Evolutionary conservation across 2,329 filamentous ascomycete genomes (phyloP), one percentile per base, ranked within the genome.

Genomic region (Madurella fahalii): DNA sequence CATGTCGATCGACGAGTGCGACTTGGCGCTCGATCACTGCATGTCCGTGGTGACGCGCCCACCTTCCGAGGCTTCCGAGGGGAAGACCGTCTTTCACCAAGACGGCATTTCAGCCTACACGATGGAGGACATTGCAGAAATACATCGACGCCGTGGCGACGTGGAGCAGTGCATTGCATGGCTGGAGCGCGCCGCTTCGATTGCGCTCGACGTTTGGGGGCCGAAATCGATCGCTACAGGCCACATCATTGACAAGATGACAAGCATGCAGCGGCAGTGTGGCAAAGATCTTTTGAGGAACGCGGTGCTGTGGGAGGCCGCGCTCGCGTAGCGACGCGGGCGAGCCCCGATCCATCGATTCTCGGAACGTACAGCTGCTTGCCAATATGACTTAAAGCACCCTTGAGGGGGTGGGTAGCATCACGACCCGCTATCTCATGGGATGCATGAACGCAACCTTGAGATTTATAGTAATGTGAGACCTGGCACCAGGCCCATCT

Each of bases 101-200:
- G 61, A 64, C 42, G 60, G 59, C 30, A 64, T 63, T 15, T 59
- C 63, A 4, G 63, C 61, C 7, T 60, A 63, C 47, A 54, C 61
- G 12, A 64, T 64, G 61, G 61, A 64, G 40, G 61, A 64, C 46
- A 61, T 63, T 54, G 61, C 63, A 12, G 61, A 64, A 50, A 64
- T 63, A 13, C 50, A 63, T 20, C 60, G 63, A 47, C 58, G 58
- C 13, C 58, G 56, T n/a, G 60, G 60, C 2, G 61, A 63, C n/a
- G 15, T 64, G 34, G 61, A 61, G 30, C 56, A 59, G 46, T 59
- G 56, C 20, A 59, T 64, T 15, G 46, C 53, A 15, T 64, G 63
- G 61, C 37, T 64, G 20, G 61, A 64, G 30, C 58, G 60, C 12
- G 63, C 63, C 2, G 58, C 60, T 9, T 46, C 54, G 9, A 61